A percentile compares a stretch with the other conserved stretches of the same genome.
These are phyloP conservation scores for Lomentospora prolificans DNA, from an alignment of 2,329 filamentous ascomycete species.

Conservation along the genomic window DNA sequence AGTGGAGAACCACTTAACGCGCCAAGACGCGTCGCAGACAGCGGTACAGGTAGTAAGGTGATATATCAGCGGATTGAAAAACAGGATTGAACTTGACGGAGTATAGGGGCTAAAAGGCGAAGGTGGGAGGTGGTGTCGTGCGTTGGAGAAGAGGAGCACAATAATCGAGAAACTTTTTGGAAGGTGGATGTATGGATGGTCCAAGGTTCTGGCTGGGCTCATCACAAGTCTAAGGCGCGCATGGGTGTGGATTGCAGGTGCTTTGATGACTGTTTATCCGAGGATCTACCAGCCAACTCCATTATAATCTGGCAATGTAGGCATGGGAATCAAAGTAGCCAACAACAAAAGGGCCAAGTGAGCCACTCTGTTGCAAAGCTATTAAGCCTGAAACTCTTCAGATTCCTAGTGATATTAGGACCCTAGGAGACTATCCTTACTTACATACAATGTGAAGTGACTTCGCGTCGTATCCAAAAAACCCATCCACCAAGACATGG, in stretches of 20 bases:
- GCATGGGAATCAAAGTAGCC: too few species aligned
- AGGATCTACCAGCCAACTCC: not conserved
- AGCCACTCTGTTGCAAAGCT: too few species aligned
- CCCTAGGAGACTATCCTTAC: too few species aligned
- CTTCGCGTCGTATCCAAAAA: too few species aligned
- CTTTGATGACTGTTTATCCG: not conserved
- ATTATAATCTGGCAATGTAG: too few species aligned
- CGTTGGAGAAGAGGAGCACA: not conserved
- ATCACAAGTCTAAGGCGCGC: not conserved
- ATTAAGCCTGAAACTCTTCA: too few species aligned
- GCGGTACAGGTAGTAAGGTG: not conserved
- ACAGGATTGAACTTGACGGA: not conserved
- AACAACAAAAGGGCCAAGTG: too few species aligned
- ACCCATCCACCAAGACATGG: too few species aligned
- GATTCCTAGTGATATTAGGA: too few species aligned
- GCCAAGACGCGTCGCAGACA: conserved; percentile 40
- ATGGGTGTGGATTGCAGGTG: not conserved
- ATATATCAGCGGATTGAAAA: not conserved
- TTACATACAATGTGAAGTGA: too few species aligned
- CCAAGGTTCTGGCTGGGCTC: not conserved
- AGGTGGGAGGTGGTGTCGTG: not conserved
- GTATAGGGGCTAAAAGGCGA: not conserved
- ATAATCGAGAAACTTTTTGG: not conserved
- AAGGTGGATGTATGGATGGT: not conserved
- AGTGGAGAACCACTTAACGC: conserved; percentile 38